Percentiles rank a stretch among this genome's conserved stretches.
Conservation (phyloP, 495 filamentous ascomycete species). For the Entonaema liquescens region DNA sequence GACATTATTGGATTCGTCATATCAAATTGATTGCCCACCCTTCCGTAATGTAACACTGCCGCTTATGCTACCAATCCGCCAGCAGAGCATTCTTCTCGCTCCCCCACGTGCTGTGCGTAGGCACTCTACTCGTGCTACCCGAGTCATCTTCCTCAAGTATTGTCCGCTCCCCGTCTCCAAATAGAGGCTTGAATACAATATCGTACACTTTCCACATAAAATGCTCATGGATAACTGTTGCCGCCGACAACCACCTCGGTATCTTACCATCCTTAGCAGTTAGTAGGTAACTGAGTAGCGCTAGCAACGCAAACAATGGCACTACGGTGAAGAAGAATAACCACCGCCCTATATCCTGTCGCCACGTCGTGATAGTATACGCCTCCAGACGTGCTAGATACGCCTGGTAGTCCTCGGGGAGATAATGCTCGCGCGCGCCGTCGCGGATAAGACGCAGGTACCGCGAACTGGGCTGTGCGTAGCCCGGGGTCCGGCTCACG, state of each 20-base stretch:
- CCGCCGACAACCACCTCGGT: conserved; percentile 70
- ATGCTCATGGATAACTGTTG: conserved; percentile 59
- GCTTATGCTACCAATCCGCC: conserved; percentile 30
- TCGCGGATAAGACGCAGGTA: conserved; percentile 80
- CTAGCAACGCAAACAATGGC: conserved; percentile 63
- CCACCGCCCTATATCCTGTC: conserved; percentile 71
- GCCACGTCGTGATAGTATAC: conserved; percentile 71
- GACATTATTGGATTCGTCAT: conserved; percentile 10
- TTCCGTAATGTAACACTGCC: not conserved
- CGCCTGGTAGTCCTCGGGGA: conserved; percentile 75
- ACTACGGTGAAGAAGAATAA: conserved; percentile 68
- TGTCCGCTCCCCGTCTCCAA: conserved; percentile 92
- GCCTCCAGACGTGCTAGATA: conserved; percentile 72
- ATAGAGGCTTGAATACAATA: conserved; percentile 66
- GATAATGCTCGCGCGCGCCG: conserved; percentile 78
- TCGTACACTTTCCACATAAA: conserved; percentile 82
- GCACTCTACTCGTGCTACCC: not conserved
- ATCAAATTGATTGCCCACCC: not conserved
- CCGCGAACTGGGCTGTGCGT: conserved; percentile 82
- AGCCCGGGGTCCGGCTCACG: conserved; percentile 65
- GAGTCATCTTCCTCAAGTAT: conserved; percentile 41
- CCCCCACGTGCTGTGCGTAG: conserved; percentile 8
- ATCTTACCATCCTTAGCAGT: conserved; percentile 69
- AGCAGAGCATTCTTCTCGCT: conserved; percentile 38
- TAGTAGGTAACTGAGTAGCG: conserved; percentile 59